Evolutionary conservation across 305 asterid genomes (phyloP), one percentile per base, ranked within the genome.

Genomic region (Fraxinus greggii): DNA sequence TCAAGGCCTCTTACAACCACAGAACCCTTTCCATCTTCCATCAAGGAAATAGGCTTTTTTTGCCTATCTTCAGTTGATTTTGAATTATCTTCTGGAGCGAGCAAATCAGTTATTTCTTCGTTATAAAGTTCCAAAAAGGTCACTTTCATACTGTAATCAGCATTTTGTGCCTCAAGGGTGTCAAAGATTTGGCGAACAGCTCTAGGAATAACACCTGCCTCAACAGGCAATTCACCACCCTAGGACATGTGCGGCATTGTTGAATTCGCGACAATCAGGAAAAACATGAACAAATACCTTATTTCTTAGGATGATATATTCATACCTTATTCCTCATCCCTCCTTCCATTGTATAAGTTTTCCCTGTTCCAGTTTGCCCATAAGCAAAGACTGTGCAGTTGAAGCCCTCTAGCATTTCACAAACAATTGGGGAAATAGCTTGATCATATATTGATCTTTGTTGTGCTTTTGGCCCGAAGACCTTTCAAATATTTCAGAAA

Each of bases 301-400:
- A 21, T 69, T 69, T 29, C 40, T 69, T 13, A 59, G 13, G 75
- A 28, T 28, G 40, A 29, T 23, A 40, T 31, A 48, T 54, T 36
- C 42, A 56, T 86, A 90, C 98, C 96, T 92, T 94, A 75, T 89
- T 90, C 83, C 89, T 92, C 95, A 90, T 90, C 78, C 96, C 96
- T 48, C 97, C 97, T 73, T 94, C 96, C 97, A 92, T 91, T 33
- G 97, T 90, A 84, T 91, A 92, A 12, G 97, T 92, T 80, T 92
- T 92, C 36, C 97, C 95, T 6, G 97, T 92, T 79, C 95, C 97
- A 21, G 97, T 92, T 83, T 92, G 95, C 83, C 98, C 97, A 80
- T 94, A 94, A 1, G 97, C 97, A 83, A 94, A 92, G 23, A 91
- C 95, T 1, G 97, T 94, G 86, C 96, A 92, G 81, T 91, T 94